A percentile compares a stretch with the other conserved stretches of the same genome.
phyloP scores from a whole-genome alignment of 805 yeast genomes.

The Lachancea dasiensis region DNA sequence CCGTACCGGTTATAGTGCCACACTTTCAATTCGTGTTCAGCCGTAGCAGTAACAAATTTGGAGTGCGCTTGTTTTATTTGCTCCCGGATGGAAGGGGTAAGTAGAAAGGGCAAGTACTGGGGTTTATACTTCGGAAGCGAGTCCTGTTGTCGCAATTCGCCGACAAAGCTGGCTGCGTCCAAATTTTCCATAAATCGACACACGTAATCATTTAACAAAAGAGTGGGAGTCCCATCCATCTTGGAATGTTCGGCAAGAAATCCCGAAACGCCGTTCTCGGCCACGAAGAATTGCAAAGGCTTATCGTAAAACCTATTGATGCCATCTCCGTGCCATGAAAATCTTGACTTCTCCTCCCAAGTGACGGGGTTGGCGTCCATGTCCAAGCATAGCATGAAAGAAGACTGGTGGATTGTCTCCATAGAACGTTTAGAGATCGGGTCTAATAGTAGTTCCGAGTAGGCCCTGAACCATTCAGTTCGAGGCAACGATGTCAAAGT shows the following conservation, averaged over 20 bases:
- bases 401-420: constrained; percentile 64
- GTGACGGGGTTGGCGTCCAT: constrained; percentile 58
- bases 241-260: constrained; percentile 94
- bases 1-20: constrained; percentile 84
- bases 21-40: constrained; percentile 66
- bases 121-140: constrained; percentile 11
- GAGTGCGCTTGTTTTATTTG: constrained; percentile 51
- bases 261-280: constrained; percentile 82
- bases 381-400: constrained; percentile 80
- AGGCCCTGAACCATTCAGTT: constrained; percentile 67
- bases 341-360: constrained; percentile 74
- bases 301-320: constrained; percentile 86
- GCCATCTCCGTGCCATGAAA: constrained; percentile 95
- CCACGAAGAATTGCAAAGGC: constrained; percentile 77
- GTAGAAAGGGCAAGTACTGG: constrained; percentile 47
- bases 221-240: constrained; percentile 98
- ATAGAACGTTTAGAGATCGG: constrained; percentile 59
- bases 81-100: constrained; percentile 44
- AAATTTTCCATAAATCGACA: constrained; percentile 49
- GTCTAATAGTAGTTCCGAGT: constrained; percentile 49
- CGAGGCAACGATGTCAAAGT: constrained; percentile 78
- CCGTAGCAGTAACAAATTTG: constrained; percentile 48
- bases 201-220: constrained; percentile 75
- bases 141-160: constrained; percentile 8
- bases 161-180: constrained; percentile 31